Evolutionary conservation across 331 rosid species (phyloP).

Genomic region (Quercus lobata): DNA sequence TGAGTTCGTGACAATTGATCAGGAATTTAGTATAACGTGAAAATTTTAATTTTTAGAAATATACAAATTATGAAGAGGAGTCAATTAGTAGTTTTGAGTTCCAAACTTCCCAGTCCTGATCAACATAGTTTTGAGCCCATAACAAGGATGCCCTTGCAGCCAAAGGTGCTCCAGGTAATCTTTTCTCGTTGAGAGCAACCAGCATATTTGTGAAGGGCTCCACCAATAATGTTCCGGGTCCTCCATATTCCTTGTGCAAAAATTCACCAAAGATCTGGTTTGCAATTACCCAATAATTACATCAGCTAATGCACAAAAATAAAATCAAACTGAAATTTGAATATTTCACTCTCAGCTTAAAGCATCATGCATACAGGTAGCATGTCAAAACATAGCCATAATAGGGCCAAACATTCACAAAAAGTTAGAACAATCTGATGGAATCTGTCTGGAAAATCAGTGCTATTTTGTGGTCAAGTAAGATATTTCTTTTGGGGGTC

Average conservation of each 20-base stretch:
- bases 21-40: conserved; percentile 12
- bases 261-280: conserved; percentile 55
- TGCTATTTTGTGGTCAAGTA: conserved; percentile 18
- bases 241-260: conserved; percentile 63
- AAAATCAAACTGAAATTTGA: conserved; percentile 14
- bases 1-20: conserved; percentile 23
- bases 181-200: conserved; percentile 59
- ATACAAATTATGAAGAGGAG: not conserved
- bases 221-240: conserved; percentile 77
- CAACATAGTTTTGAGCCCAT: conserved; percentile 66
- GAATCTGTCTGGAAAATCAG: conserved; percentile 37
- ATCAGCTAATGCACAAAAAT: conserved; percentile 11
- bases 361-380: conserved; percentile 20
- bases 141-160: conserved; percentile 68
- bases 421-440: conserved; percentile 28
- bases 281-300: conserved; percentile 19
- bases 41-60: not conserved
- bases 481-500: conserved; percentile 23
- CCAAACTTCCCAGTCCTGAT: conserved; percentile 67
- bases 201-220: conserved; percentile 80
- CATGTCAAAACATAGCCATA: conserved; percentile 20
- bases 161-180: conserved; percentile 65
- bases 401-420: conserved; percentile 33
- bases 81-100: conserved; percentile 29
- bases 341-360: conserved; percentile 16